Conservation (phyloP, 2,329 filamentous ascomycete genomes). For the Cordyceps fumosorosea region DNA sequence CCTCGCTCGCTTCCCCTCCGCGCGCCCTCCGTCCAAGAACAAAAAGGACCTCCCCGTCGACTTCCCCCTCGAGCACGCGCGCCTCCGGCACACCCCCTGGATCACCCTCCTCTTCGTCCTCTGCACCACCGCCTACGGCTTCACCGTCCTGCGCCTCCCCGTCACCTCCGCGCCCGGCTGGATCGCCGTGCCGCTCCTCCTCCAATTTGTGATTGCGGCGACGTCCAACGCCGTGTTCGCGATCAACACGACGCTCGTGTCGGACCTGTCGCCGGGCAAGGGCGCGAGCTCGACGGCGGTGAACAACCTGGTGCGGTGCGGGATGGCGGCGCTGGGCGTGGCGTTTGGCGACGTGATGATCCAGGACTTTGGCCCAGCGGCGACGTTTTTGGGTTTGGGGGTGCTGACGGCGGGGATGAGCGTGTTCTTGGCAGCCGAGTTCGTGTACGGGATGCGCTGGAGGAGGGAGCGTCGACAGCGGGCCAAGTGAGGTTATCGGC, state of each 20-base stretch:
- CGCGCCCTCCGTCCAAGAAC: neutral
- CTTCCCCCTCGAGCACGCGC: neutral
- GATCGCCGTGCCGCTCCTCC: neutral
- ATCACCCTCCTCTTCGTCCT: neutral
- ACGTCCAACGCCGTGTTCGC: neutral
- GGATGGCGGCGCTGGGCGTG: neutral
- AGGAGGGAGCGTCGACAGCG: neutral
- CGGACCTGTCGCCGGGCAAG: neutral
- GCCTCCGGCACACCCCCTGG: neutral
- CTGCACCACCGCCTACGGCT: neutral
- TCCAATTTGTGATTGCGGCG: neutral
- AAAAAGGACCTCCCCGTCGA: neutral
- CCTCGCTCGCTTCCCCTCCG: neutral
- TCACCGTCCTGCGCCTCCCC: neutral
- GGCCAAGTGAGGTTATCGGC: neutral
- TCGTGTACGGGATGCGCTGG: neutral
- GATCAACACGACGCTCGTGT: neutral
- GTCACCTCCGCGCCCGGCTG: neutral
- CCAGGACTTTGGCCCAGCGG: neutral
- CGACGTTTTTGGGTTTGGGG: conserved; percentile 9
- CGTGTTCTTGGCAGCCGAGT: neutral
- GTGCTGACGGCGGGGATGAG: conserved; percentile 1
- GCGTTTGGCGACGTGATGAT: neutral
- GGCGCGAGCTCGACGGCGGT: neutral
- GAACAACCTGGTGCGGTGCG: neutral